phyloP scores from a whole-genome alignment of 225 moss, liverwort and hornwort genomes.

The Sphagnum contortum region DNA sequence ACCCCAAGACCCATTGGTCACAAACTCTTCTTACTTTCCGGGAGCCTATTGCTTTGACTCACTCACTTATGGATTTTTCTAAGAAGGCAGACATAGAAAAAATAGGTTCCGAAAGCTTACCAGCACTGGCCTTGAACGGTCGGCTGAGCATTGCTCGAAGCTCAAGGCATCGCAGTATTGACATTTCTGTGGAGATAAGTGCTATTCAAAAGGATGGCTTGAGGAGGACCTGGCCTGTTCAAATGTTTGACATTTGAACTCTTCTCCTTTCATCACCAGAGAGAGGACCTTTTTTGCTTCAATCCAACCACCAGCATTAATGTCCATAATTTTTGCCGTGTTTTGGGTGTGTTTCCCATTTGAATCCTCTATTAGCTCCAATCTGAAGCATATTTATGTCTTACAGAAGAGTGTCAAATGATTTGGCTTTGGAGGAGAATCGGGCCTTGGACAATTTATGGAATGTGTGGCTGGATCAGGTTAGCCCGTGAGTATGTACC shows the following conservation, averaged over 20 bases:
- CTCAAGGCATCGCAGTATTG: conserved; percentile 76
- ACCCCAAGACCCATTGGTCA: conserved; percentile 77
- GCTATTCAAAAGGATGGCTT: conserved; percentile 34
- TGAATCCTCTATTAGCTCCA: no score
- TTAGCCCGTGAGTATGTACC: no score
- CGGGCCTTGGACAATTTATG: no score
- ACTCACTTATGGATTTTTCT: neutral
- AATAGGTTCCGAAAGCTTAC: conserved; percentile 41
- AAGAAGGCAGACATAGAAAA: conserved; percentile 31
- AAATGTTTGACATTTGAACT: conserved; percentile 69
- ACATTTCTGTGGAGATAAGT: conserved; percentile 65
- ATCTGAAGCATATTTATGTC: no score
- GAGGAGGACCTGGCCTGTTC: conserved; percentile 70
- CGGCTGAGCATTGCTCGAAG: conserved; percentile 85
- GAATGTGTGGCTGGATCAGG: no score
- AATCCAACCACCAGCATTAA: no score
- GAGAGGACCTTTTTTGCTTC: no score
- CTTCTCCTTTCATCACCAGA: no score
- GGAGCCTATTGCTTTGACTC: conserved; percentile 59
- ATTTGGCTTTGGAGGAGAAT: no score
- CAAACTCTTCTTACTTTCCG: conserved; percentile 85
- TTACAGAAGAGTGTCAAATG: no score
- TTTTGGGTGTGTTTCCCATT: no score
- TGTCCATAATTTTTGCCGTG: no score
- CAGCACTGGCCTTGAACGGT: conserved; percentile 51